phyloP scores from a whole-genome alignment of 2,329 filamentous ascomycete genomes.

The Apiospora hydei region DNA sequence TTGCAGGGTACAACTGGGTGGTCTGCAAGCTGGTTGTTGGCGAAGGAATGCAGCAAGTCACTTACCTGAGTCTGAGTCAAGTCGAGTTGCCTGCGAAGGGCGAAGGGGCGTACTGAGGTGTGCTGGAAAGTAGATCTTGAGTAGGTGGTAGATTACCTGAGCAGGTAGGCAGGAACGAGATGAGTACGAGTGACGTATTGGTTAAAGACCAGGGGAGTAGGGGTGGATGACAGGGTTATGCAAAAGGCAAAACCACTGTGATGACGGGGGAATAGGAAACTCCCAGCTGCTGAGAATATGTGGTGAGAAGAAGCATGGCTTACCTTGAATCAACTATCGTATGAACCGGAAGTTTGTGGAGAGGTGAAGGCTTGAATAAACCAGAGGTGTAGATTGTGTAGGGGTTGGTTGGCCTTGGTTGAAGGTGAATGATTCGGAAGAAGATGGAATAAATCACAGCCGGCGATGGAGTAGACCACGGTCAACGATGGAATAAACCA shows the following conservation, averaged over 20 bases:
- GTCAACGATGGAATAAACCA: too few relatives aligned
- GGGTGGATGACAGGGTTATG: not conserved
- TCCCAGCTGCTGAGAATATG: not conserved
- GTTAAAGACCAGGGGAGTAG: not conserved
- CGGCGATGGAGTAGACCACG: not conserved
- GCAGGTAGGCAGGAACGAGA: not conserved
- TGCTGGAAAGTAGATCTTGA: too few relatives aligned
- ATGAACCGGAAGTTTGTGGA: not conserved
- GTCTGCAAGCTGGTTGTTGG: too few relatives aligned
- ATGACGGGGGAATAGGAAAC: not conserved
- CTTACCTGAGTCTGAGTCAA: too few relatives aligned
- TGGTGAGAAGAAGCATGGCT: not conserved
- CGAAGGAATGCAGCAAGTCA: too few relatives aligned
- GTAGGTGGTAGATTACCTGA: not conserved
- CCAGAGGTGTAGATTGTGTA: not conserved
- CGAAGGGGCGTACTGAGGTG: too few relatives aligned
- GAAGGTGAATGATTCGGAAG: not conserved
- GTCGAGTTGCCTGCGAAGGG: too few relatives aligned
- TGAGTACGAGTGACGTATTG: too few relatives aligned
- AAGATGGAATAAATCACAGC: not conserved
- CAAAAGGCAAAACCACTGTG: not conserved
- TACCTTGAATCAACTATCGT: not conserved
- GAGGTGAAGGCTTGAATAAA: too few relatives aligned
- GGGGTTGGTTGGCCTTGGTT: not conserved
- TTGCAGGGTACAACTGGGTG: too few relatives aligned